These are phyloP conservation scores for Hymenotorrendiella dingleyae DNA, from an alignment of 2,329 filamentous ascomycete genomes.

Conservation along the genomic window DNA sequence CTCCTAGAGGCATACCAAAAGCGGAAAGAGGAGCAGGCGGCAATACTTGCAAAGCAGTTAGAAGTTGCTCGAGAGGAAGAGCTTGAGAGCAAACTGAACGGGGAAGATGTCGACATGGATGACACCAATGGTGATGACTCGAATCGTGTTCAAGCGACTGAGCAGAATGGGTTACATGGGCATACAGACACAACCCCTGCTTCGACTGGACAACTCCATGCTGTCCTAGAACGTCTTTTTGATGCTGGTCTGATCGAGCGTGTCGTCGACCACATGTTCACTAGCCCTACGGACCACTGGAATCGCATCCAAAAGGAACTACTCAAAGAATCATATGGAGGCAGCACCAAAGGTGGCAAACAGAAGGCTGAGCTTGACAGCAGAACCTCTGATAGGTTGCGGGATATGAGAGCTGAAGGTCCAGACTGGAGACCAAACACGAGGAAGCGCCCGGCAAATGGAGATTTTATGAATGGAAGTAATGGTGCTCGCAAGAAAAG, in stretches of 20 bases:
- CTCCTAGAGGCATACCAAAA: constrained; percentile 56
- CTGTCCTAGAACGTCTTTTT: constrained; percentile 44
- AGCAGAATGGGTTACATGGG: constrained; percentile 19
- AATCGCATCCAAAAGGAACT: constrained; percentile 59
- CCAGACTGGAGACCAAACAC: constrained; percentile 39
- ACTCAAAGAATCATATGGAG: constrained; percentile 46
- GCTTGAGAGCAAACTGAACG: background rate
- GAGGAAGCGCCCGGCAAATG: constrained; percentile 41
- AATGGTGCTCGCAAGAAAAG: constrained; percentile 41
- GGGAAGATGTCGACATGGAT: background rate
- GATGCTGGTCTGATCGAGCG: constrained; percentile 63
- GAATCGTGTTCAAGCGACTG: constrained; percentile 8
- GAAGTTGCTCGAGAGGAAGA: constrained; percentile 2
- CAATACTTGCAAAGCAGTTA: constrained; percentile 1
- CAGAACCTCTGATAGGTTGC: constrained; percentile 48
- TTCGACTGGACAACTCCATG: constrained; percentile 35
- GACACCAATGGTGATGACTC: constrained; percentile 24
- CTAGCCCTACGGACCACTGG: constrained; percentile 54
- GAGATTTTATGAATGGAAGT: constrained; percentile 20
- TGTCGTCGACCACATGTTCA: constrained; percentile 50
- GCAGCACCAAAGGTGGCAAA: constrained; percentile 55
- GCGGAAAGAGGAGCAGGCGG: constrained; percentile 14
- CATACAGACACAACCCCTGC: constrained; percentile 7
- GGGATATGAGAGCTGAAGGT: constrained; percentile 42
- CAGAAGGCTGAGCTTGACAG: constrained; percentile 57